These are phyloP conservation scores for Trifolium pratense DNA, from an alignment of 306 rosid species.

Conservation along the genomic window DNA sequence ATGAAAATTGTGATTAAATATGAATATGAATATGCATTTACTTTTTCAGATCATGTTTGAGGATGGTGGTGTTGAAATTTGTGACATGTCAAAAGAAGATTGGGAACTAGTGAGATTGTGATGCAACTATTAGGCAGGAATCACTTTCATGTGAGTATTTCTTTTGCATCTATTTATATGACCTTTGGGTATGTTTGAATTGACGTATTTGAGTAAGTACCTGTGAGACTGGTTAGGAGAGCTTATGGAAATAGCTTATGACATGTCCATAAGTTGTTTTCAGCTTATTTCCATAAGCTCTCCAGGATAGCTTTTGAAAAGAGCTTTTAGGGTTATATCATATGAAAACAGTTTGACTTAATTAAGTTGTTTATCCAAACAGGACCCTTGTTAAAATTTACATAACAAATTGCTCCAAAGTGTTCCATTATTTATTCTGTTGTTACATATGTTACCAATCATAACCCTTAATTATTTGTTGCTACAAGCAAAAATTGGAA, in stretches of 20 bases:
- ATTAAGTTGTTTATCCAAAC: no score
- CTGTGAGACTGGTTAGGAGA: neutral
- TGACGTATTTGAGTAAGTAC: neutral
- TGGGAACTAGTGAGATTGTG: slow-evolving; percentile 73
- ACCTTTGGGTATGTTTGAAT: neutral
- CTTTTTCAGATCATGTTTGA: slow-evolving; percentile 81
- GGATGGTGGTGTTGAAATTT: slow-evolving; percentile 62
- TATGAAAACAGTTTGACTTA: no score
- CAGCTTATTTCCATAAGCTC: neutral
- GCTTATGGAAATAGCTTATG: neutral
- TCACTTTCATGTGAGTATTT: slow-evolving; percentile 39
- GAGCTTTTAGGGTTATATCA: no score
- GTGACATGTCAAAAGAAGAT: slow-evolving; percentile 84
- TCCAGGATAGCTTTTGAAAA: neutral
- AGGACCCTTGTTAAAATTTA: no score
- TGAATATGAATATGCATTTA: slow-evolving; percentile 25
- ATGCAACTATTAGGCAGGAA: slow-evolving; percentile 40
- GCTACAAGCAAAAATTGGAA: neutral
- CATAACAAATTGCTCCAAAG: neutral
- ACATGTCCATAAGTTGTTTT: neutral
- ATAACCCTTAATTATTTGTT: slow-evolving; percentile 19
- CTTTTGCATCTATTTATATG: slow-evolving; percentile 28
- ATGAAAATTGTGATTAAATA: slow-evolving; percentile 13
- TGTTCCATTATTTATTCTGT: neutral
- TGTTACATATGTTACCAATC: slow-evolving; percentile 1